Evolutionary conservation across 148 eudicot genomes (phyloP), one percentile per base, ranked within the genome.

Genomic region (Pouteria glomerata): DNA sequence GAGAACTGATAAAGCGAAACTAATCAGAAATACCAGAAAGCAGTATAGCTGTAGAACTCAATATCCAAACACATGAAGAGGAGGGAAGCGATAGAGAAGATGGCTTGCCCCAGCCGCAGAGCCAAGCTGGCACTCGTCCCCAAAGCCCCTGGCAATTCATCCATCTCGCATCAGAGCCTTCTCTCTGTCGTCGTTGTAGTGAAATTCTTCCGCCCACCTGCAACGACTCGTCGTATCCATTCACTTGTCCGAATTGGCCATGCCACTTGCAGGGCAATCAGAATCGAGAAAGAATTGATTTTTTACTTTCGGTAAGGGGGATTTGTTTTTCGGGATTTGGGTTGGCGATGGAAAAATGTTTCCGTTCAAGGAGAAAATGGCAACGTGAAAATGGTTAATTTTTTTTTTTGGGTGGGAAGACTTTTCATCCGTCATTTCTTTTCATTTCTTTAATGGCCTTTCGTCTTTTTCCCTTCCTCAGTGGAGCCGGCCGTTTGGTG

Each of bases 51-150:
- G 68, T 82, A 86, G 83, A 89, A 86, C 71, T 84, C 74, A 73
- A 88, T 76, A 74, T 79, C 89, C 24, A 90, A 79, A 44, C 96
- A 90, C 90, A 90, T 88, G 84, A 90, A 90, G 74, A 90, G 85
- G n/a, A 90, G 89, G 37, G 96, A 83, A 57, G 90, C 86, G 68
- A 79, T 59, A 4, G 96, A 84, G 78, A 90, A 90, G 34, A 85
- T 23, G 18, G 84, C 80, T 62, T 90, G 93, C 26, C 93, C 96
- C 57, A 90, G 74, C 39, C 96, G 73, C 62, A 90, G 79, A 50
- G 86, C 87, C 75, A 90, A 88, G 78, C 96, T 85, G 30, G 87
- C 93, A 24, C 84, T 85, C 2, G 93, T 90, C n/a, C 96, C 96
- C 75, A 90, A 27, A 63, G 96, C 82, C 51, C 96, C 96, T 15